phyloP scores from a whole-genome alignment of 441 rosid species.

The Corymbia citriodora region DNA sequence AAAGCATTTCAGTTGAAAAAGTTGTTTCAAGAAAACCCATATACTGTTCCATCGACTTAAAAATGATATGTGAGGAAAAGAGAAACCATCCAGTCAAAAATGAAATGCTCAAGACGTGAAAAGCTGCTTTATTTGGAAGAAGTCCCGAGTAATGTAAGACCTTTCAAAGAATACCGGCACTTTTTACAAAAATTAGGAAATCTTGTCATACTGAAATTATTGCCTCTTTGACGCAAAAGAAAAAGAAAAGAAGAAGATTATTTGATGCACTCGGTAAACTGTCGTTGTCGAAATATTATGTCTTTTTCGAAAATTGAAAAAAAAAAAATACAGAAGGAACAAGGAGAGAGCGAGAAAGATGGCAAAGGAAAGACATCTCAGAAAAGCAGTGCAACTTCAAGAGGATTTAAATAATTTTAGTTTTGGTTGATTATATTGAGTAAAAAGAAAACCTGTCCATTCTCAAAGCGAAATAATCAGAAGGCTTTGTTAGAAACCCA shows the following conservation, averaged over 20 bases:
- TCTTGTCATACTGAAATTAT: not conserved
- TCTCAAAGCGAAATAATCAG: not conserved
- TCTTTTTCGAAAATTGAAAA: not conserved
- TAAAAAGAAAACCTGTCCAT: not conserved
- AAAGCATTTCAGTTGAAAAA: not conserved
- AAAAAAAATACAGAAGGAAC: not conserved
- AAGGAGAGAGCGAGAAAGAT: not conserved
- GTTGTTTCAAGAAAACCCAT: not conserved
- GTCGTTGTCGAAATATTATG: not conserved
- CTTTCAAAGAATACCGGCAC: not conserved
- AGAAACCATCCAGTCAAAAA: not conserved
- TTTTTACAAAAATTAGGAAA: not conserved
- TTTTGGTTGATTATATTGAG: not conserved
- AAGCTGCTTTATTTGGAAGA: not conserved
- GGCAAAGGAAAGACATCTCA: not conserved
- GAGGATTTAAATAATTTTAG: not conserved
- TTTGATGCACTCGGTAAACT: too few relatives aligned
- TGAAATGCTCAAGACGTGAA: not conserved
- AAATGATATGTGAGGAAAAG: not conserved
- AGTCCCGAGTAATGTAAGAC: not conserved
- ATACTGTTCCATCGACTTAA: not conserved
- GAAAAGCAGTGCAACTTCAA: not conserved
- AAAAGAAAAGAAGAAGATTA: too few relatives aligned
- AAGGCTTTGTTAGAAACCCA: not conserved
- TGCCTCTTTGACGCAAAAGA: not conserved